These are phyloP conservation scores for Salix dunnii DNA, from an alignment of 345 rosid genomes.

Conservation along the genomic window DNA sequence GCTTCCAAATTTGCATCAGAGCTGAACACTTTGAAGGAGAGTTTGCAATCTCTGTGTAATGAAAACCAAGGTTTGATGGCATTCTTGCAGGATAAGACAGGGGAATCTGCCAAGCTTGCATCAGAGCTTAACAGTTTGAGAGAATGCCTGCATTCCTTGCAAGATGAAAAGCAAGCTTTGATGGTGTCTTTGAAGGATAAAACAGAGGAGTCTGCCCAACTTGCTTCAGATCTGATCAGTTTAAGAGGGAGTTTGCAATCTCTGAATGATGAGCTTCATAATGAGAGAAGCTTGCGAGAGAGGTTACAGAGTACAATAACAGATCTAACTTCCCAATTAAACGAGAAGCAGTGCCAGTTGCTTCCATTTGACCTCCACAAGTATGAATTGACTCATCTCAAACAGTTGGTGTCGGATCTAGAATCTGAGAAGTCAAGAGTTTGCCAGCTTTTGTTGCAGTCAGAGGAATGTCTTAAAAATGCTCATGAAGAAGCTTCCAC, in stretches of 20 bases:
- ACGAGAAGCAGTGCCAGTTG: slow-evolving; percentile 46
- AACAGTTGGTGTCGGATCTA: slow-evolving; percentile 48
- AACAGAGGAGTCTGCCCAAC: slow-evolving; percentile 13
- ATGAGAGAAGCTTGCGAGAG: slow-evolving; percentile 48
- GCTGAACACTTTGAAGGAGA: slow-evolving; percentile 12
- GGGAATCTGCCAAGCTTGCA: slow-evolving; percentile 9
- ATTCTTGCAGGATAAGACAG: slow-evolving; percentile 8
- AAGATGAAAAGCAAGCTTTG: slow-evolving; percentile 14
- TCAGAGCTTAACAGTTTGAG: slow-evolving; percentile 14
- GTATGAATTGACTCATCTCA: slow-evolving; percentile 53
- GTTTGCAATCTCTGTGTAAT: slow-evolving; percentile 8
- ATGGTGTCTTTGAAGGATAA: background rate
- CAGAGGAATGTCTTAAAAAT: slow-evolving; percentile 48
- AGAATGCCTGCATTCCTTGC: slow-evolving; percentile 8
- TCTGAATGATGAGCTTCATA: slow-evolving; percentile 38
- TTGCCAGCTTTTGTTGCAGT: slow-evolving; percentile 38
- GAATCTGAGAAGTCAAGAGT: slow-evolving; percentile 58
- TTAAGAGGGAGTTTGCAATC: slow-evolving; percentile 23
- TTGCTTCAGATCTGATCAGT: slow-evolving; percentile 2
- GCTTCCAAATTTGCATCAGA: slow-evolving; percentile 10
- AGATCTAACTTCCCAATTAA: slow-evolving; percentile 54
- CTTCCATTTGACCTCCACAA: slow-evolving; percentile 47
- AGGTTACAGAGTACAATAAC: slow-evolving; percentile 40
- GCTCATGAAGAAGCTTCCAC: slow-evolving; percentile 44
- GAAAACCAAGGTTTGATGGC: slow-evolving; percentile 22